Conservation (phyloP, 805 yeast genomes). For the Pichia phayaonensis region DNA sequence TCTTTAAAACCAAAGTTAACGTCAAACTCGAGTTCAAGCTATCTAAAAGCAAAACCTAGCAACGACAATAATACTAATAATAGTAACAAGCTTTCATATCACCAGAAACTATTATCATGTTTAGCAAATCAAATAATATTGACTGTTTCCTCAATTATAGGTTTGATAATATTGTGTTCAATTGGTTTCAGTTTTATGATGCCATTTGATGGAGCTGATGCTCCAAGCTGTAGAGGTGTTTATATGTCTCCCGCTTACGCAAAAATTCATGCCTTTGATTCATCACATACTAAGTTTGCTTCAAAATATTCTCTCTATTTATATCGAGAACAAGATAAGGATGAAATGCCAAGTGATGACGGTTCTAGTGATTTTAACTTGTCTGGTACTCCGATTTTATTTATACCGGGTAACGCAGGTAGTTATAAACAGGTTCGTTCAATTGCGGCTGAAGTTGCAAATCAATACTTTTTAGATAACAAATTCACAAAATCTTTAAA, state of each 20-base stretch:
- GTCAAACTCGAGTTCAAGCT: background rate
- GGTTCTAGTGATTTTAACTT: constrained; percentile 19
- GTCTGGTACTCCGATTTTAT: constrained; percentile 80
- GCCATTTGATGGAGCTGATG: constrained; percentile 37
- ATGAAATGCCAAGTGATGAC: constrained; percentile 41
- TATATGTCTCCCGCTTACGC: constrained; percentile 85
- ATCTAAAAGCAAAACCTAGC: background rate
- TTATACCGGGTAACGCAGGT: constrained; percentile 98
- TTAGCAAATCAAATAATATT: constrained; percentile 1
- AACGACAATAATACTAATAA: background rate
- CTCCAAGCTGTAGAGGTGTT: constrained; percentile 52
- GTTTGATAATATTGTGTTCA: constrained; percentile 18
- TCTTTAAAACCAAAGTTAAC: background rate
- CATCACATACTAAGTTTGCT: constrained; percentile 60
- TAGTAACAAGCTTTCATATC: background rate
- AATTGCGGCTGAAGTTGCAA: constrained; percentile 76
- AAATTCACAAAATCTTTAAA: constrained; percentile 22
- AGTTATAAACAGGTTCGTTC: constrained; percentile 84
- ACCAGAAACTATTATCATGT: background rate
- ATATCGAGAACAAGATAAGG: constrained; percentile 77
- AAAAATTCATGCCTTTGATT: constrained; percentile 63
- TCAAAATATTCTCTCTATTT: constrained; percentile 77
- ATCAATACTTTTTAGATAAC: constrained; percentile 36
- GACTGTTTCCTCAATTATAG: constrained; percentile 11
- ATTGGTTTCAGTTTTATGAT: constrained; percentile 25